Base-by-base conservation (phyloP, 2,329 filamentous ascomycete genomes). In the Sporothrix globosa region DNA sequence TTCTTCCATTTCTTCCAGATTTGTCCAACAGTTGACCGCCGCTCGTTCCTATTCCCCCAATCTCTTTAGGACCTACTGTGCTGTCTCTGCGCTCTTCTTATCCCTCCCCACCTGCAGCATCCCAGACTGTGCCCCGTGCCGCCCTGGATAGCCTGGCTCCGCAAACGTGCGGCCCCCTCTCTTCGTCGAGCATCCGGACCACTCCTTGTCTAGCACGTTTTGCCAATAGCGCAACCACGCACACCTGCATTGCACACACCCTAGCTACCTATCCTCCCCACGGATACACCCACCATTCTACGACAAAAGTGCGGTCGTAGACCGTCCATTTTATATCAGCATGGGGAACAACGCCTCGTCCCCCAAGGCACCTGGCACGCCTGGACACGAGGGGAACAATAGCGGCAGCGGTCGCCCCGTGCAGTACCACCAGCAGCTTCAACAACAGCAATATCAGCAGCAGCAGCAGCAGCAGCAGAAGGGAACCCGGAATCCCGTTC, bases 331-430 rank as follows among this genome's bases (percentile, higher is more conserved):
- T 17, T 27, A 34, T 17, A 69, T 48, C 76, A 77, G 75, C 68
- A 84, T 84, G 82, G 82, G 82, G 56, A 83, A 84, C 73, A 82
- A 78, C 76, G 81, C 81, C 70, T 83, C 82, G 70, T 77, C 78
- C 69, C 77, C 78, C 72, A 81, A 80, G 75, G 75, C 79, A 71
- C 75, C 78, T 61, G 78, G 77, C 76, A 76, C 79, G 73, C 77
- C 77, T 27, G 70, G 70, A 27, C 54, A 70, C 24, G 61, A 61
- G 30, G 69, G 67, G 67, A 54, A 67, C 70, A 66, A 75, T 74
- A 60, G 70, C 71, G n/a, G 60, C 34, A 34, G 61, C 54, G 46
- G 56, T 46, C 71, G 76, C 30, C 71, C 73, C 46, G 53, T 69
- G 68, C 72, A 75, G 71, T 78, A 71, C 74, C 77, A 70, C 76